phyloP scores from a whole-genome alignment of 768 basidiomycete species.

The Termitomyces sp. region DNA sequence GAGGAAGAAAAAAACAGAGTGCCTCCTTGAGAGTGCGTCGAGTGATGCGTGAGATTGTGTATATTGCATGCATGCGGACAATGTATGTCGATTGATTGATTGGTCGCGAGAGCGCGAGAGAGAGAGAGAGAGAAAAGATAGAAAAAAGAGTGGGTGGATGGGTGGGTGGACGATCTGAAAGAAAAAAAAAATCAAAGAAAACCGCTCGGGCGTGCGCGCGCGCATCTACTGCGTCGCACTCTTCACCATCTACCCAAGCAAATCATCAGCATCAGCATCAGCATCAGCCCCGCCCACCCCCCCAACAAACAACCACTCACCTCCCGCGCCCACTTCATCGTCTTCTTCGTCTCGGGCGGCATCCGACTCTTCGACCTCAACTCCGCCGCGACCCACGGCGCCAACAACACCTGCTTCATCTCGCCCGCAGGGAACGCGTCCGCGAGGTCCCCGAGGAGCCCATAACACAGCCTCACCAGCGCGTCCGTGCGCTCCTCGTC shows the following conservation, averaged over 20 bases:
- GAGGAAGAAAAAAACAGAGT: too few species aligned
- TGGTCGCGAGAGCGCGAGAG: not conserved
- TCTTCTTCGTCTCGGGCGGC: constrained; percentile 78
- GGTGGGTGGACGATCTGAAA: too few species aligned
- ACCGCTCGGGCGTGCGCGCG: too few species aligned
- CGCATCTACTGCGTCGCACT: constrained; percentile 63
- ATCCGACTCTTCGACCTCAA: constrained; percentile 71
- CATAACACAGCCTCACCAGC: constrained; percentile 69
- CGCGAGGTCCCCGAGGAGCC: constrained; percentile 90
- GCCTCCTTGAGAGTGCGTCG: constrained; percentile 43
- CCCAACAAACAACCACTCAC: constrained; percentile 46
- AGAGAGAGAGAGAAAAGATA: not conserved
- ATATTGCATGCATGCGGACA: constrained; percentile 55
- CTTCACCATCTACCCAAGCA: constrained; percentile 85
- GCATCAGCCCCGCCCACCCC: too few species aligned
- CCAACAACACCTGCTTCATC: constrained; percentile 72
- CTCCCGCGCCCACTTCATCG: constrained; percentile 91
- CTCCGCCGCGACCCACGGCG: constrained; percentile 74
- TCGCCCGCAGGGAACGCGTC: constrained; percentile 80
- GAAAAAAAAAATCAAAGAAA: constrained; percentile 15
- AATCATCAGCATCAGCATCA: not conserved
- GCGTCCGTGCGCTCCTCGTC: constrained; percentile 85
- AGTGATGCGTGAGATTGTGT: constrained; percentile 26
- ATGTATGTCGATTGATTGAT: too few species aligned
- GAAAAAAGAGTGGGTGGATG: too few species aligned